These are phyloP conservation scores for Neoscytalidium dimidiatum DNA, from an alignment of 2,329 filamentous ascomycete species.

Conservation along the genomic window DNA sequence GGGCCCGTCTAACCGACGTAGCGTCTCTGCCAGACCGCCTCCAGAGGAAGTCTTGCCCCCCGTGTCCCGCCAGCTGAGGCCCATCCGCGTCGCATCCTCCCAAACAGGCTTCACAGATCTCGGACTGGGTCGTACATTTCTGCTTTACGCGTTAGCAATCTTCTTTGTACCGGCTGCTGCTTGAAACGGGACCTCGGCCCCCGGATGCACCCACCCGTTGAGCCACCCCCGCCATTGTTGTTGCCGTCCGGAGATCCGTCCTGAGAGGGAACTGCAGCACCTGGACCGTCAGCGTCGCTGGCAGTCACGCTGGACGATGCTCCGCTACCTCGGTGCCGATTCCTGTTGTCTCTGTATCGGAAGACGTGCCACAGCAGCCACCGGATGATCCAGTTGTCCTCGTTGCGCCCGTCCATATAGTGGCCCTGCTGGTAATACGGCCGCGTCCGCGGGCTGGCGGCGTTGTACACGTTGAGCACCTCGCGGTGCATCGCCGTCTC, in stretches of 20 bases:
- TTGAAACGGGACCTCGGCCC: slow-evolving; percentile 2
- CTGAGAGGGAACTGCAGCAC: slow-evolving; percentile 17
- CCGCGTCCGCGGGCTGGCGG: slow-evolving; percentile 41
- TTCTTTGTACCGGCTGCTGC: not conserved
- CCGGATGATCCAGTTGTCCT: slow-evolving; percentile 54
- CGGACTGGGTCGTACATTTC: slow-evolving; percentile 19
- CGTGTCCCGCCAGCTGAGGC: not conserved
- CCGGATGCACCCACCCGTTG: slow-evolving; percentile 8
- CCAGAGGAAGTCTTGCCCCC: not conserved
- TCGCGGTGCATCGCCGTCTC: slow-evolving; percentile 51
- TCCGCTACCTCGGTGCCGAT: slow-evolving; percentile 21
- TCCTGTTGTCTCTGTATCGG: slow-evolving; percentile 47
- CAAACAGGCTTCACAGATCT: slow-evolving; percentile 3
- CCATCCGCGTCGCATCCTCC: not conserved
- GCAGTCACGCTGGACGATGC: slow-evolving; percentile 19
- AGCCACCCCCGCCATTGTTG: slow-evolving; percentile 13
- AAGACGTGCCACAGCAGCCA: slow-evolving; percentile 57
- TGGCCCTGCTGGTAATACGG: slow-evolving; percentile 45
- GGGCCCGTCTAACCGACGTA: not conserved
- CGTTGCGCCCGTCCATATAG: slow-evolving; percentile 42
- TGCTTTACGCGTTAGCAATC: not conserved
- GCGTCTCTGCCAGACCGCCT: not conserved
- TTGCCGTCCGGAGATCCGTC: slow-evolving; percentile 17
- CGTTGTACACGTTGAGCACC: slow-evolving; percentile 43
- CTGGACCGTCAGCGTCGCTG: slow-evolving; percentile 19